Evolutionary conservation across 1,284 basidiomycete species (phyloP).

Genomic region (Irpex sp.): DNA sequence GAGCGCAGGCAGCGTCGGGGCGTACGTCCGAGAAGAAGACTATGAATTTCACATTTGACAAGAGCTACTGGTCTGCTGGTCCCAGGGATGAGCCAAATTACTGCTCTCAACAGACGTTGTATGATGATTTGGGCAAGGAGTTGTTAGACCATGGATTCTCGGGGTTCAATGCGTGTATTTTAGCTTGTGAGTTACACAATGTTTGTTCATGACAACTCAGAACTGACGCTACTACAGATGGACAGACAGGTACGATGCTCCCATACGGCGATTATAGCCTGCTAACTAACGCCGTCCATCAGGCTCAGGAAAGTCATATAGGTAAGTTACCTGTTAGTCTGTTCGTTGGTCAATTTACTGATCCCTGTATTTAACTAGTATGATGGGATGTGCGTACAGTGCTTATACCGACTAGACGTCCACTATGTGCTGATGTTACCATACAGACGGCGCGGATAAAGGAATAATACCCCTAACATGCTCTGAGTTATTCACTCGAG

Average conservation of each 20-base stretch:
- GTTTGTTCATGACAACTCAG: slow-evolving; percentile 3
- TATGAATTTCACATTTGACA: slow-evolving; percentile 91
- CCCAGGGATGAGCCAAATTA: slow-evolving; percentile 83
- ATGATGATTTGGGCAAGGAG: slow-evolving; percentile 93
- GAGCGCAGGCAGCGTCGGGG: slow-evolving; percentile 54
- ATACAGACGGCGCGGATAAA: slow-evolving; percentile 88
- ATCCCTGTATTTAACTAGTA: slow-evolving; percentile 47
- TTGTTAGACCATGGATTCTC: slow-evolving; percentile 92
- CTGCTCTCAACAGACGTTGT: slow-evolving; percentile 91
- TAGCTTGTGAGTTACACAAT: slow-evolving; percentile 77
- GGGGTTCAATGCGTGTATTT: slow-evolving; percentile 97
- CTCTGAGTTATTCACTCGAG: slow-evolving; percentile 86
- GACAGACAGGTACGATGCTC: slow-evolving; percentile 74
- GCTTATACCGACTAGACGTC: slow-evolving; percentile 9
- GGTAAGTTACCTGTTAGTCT: slow-evolving; percentile 41
- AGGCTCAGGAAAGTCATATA: slow-evolving; percentile 90
- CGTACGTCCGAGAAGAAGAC: slow-evolving; percentile 85
- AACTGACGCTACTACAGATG: slow-evolving; percentile 48
- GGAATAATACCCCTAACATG: slow-evolving; percentile 97
- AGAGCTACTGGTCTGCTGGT: slow-evolving; percentile 94
- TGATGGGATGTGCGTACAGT: slow-evolving; percentile 91
- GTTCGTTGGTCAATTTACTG: background rate
- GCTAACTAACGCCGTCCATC: slow-evolving; percentile 26
- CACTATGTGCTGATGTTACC: slow-evolving; percentile 8
- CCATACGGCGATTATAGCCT: slow-evolving; percentile 4